Conservation (phyloP, 2,329 filamentous ascomycete species). For the Cladobotryum protrusum region DNA sequence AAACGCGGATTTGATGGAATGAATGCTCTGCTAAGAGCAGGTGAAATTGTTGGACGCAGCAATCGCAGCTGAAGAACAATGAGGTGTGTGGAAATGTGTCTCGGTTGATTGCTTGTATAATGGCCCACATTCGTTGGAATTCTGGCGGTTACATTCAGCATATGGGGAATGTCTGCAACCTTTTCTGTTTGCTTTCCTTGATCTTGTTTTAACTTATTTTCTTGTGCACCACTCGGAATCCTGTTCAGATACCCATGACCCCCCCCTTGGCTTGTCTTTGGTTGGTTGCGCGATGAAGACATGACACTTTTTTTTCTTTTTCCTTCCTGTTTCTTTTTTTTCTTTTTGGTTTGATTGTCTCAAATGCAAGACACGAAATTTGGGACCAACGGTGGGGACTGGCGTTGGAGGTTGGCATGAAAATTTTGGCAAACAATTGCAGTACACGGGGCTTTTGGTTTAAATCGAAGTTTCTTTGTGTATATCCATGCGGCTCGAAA, state of each 20-base stretch:
- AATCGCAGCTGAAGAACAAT: conserved; percentile 3
- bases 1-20: conserved; percentile 46
- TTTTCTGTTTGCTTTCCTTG: conserved; percentile 6
- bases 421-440: neutral
- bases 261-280: neutral
- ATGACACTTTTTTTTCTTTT: neutral
- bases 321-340: neutral
- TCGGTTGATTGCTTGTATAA: neutral
- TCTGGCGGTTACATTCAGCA: no score
- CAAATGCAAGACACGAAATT: neutral
- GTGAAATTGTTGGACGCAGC: conserved; percentile 51
- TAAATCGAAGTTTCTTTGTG: neutral
- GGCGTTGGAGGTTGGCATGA: conserved; percentile 1
- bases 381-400: neutral
- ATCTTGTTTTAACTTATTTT: conserved; percentile 9
- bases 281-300: neutral
- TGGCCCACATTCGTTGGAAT: neutral
- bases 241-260: conserved; percentile 10
- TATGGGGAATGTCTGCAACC: neutral
- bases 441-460: neutral
- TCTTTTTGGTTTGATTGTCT: neutral
- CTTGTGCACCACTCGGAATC: conserved; percentile 3
- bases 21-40: conserved; percentile 51
- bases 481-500: neutral
- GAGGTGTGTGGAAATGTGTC: neutral